These are phyloP conservation scores for Glebionis coronaria DNA, from an alignment of 129 eudicot species.

Conservation along the genomic window DNA sequence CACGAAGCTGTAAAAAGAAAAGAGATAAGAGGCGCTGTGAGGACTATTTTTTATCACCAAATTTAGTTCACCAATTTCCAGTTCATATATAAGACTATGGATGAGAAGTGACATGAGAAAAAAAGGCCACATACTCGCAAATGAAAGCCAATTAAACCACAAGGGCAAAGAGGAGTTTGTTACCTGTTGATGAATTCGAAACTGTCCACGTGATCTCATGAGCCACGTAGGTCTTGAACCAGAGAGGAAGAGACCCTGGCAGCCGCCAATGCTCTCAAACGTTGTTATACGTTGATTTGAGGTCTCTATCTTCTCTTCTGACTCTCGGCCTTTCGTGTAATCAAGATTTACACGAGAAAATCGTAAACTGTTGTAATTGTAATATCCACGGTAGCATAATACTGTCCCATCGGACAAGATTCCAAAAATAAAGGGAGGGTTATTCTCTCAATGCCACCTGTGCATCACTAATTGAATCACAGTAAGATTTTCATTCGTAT, in stretches of 20 bases:
- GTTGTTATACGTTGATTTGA: constrained; percentile 54
- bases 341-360: constrained; percentile 72
- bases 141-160: no score
- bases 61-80: neutral
- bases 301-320: constrained; percentile 46
- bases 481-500: constrained; percentile 44
- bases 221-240: constrained; percentile 93
- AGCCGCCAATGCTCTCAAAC: constrained; percentile 82
- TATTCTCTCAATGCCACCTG: constrained; percentile 71
- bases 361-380: no score
- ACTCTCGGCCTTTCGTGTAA: constrained; percentile 65
- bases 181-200: constrained; percentile 95
- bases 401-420: constrained; percentile 85
- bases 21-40: constrained; percentile 9
- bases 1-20: constrained; percentile 66
- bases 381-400: constrained; percentile 95
- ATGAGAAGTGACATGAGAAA: no score
- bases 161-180: neutral
- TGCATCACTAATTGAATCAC: constrained; percentile 92
- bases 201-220: constrained; percentile 84
- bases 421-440: constrained; percentile 82
- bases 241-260: constrained; percentile 75
- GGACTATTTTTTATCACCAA: neutral
- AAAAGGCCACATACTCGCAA: no score
- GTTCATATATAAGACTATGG: no score